phyloP scores from a whole-genome alignment of 345 rosid species.

The Populus pruinosa region DNA sequence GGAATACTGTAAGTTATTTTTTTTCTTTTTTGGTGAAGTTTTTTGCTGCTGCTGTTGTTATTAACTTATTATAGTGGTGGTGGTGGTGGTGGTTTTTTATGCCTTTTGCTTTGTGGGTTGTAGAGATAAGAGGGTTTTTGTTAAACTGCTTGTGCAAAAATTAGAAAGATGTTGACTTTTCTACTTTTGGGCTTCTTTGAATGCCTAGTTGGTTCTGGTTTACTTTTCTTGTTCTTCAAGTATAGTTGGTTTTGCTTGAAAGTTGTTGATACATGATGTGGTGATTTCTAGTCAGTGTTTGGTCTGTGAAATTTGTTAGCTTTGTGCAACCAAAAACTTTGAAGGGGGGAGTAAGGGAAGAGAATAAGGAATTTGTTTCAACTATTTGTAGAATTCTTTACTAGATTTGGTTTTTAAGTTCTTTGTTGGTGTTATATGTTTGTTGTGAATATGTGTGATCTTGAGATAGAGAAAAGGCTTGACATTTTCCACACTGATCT shows the following conservation, averaged over 20 bases:
- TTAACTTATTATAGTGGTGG: not conserved
- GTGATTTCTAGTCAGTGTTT: not conserved
- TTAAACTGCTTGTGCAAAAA: not conserved
- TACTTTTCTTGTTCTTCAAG: too few species aligned
- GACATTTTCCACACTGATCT: not conserved
- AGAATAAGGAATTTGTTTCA: not conserved
- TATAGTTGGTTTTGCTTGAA: not conserved
- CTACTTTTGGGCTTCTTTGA: not conserved
- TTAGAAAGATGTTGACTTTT: not conserved
- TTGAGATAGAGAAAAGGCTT: not conserved
- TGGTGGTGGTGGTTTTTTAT: not conserved
- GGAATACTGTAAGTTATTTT: slow-evolving; percentile 62
- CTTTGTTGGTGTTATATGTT: not conserved
- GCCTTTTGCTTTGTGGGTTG: not conserved
- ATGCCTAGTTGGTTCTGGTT: not conserved
- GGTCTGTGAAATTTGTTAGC: not conserved
- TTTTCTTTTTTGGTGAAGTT: not conserved
- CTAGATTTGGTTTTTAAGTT: not conserved
- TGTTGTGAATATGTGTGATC: not conserved
- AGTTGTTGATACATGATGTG: not conserved
- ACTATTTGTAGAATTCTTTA: not conserved
- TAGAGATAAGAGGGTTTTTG: not conserved
- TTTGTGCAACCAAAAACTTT: not conserved
- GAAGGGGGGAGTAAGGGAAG: not conserved
- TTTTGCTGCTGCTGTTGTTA: not conserved